These are phyloP conservation scores for Geranium incanum DNA, from an alignment of 441 rosid species.

Conservation along the genomic window DNA sequence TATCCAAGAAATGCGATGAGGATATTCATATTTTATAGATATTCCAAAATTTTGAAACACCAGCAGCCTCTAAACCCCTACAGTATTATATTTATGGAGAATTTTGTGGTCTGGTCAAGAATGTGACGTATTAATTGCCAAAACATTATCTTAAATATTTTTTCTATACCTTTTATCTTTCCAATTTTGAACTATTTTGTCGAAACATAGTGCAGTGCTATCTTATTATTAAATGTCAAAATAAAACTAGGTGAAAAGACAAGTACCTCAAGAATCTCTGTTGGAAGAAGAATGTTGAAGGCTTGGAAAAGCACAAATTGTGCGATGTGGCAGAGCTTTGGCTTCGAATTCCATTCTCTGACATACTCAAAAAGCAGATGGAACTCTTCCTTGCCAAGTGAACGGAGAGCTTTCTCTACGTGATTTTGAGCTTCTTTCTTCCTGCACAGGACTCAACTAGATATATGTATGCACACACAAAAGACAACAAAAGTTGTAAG, in stretches of 20 bases:
- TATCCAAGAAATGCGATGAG: too few species aligned
- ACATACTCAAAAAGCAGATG: constrained; percentile 64
- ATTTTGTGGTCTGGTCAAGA: background rate
- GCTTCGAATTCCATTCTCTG: constrained; percentile 94
- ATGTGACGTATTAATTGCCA: background rate
- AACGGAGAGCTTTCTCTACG: constrained; percentile 52
- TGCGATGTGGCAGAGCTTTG: constrained; percentile 82
- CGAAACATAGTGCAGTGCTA: background rate
- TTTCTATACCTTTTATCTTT: background rate
- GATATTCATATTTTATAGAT: too few species aligned
- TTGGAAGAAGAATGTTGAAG: constrained; percentile 67
- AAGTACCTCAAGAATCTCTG: constrained; percentile 69
- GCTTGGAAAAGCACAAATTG: constrained; percentile 65
- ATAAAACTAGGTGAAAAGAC: background rate
- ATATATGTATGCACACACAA: constrained; percentile 8
- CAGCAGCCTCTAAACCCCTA: background rate
- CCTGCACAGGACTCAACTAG: constrained; percentile 34
- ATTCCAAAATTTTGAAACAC: background rate
- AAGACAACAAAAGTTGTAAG: constrained; percentile 1
- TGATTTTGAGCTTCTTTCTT: constrained; percentile 45
- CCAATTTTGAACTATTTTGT: background rate
- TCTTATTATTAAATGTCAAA: background rate
- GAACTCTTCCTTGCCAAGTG: constrained; percentile 64
- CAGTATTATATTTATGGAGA: background rate
- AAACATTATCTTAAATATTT: background rate